Percentiles rank a stretch among this genome's conserved stretches.
Evolutionary conservation across 2,329 filamentous ascomycete species (phyloP).

Genomic region (Talaromyces sp.): DNA sequence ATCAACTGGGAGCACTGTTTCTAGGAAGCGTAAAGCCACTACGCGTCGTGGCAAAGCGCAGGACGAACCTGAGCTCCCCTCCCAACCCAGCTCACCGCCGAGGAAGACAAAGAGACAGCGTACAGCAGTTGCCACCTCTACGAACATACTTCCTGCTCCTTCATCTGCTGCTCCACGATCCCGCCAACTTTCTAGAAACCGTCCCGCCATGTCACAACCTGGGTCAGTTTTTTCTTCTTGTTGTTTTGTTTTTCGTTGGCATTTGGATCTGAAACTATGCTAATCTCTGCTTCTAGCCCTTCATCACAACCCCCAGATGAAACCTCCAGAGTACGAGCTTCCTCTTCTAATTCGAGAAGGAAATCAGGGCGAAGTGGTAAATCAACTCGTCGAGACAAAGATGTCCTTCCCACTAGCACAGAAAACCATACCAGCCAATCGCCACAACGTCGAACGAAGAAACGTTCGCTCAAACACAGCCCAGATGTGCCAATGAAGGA

Average conservation of each 20-base stretch:
- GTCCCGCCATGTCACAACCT: conserved; percentile 41
- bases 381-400: conserved; percentile 46
- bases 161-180: conserved; percentile 38
- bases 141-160: conserved; percentile 34
- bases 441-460: conserved; percentile 50
- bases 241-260: not conserved
- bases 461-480: conserved; percentile 51
- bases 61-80: conserved; percentile 34
- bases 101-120: conserved; percentile 70
- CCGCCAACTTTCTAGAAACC: conserved; percentile 39
- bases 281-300: conserved; percentile 46
- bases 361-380: conserved; percentile 72
- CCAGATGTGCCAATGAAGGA: conserved; percentile 70
- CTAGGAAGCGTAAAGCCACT: conserved; percentile 74
- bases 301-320: conserved; percentile 63
- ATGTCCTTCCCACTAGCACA: conserved; percentile 25
- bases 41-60: conserved; percentile 47
- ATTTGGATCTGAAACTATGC: not conserved
- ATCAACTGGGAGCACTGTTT: conserved; percentile 46
- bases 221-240: conserved; percentile 30
- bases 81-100: conserved; percentile 34
- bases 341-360: conserved; percentile 64
- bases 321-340: conserved; percentile 51
- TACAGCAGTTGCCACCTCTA: conserved; percentile 49
- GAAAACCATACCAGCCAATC: conserved; percentile 33